phyloP scores from a whole-genome alignment of 768 basidiomycete species.

The Tephrocybe sp. region DNA sequence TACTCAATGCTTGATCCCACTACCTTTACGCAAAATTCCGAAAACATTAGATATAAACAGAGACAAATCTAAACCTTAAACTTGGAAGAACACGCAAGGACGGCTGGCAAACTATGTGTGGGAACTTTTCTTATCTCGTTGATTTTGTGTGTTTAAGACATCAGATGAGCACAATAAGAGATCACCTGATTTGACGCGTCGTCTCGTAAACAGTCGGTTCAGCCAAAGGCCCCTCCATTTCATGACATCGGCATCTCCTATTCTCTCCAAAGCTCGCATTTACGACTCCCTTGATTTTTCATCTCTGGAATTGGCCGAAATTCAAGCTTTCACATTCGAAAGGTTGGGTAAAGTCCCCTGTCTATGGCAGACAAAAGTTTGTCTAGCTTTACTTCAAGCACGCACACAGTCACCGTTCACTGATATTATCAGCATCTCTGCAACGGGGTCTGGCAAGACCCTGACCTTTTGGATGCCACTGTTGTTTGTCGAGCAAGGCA shows the following conservation, averaged over 20 bases:
- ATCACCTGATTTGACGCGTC: background rate
- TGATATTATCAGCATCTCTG: slow-evolving; percentile 20
- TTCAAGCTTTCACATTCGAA: background rate
- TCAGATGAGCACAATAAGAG: background rate
- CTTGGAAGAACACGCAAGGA: slow-evolving; percentile 3
- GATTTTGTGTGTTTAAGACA: background rate
- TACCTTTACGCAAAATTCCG: background rate
- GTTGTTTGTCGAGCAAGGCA: slow-evolving; percentile 14
- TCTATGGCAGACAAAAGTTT: slow-evolving; percentile 1
- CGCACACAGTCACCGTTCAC: background rate
- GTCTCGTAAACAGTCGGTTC: background rate
- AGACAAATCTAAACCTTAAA: slow-evolving; percentile 7
- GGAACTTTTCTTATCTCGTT: background rate
- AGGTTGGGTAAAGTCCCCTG: background rate
- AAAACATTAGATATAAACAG: background rate
- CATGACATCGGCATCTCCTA: background rate
- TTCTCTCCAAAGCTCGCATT: background rate
- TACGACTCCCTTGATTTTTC: background rate
- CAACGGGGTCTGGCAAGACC: slow-evolving; percentile 24
- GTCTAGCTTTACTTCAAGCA: background rate
- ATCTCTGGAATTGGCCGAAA: background rate
- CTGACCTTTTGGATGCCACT: slow-evolving; percentile 23
- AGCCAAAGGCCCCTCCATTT: background rate
- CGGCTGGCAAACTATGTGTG: slow-evolving; percentile 4
- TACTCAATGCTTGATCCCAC: background rate